These are phyloP conservation scores for Schizochytrium sp. DNA, from an alignment of 108 stramenopile genomes.

Conservation along the genomic window DNA sequence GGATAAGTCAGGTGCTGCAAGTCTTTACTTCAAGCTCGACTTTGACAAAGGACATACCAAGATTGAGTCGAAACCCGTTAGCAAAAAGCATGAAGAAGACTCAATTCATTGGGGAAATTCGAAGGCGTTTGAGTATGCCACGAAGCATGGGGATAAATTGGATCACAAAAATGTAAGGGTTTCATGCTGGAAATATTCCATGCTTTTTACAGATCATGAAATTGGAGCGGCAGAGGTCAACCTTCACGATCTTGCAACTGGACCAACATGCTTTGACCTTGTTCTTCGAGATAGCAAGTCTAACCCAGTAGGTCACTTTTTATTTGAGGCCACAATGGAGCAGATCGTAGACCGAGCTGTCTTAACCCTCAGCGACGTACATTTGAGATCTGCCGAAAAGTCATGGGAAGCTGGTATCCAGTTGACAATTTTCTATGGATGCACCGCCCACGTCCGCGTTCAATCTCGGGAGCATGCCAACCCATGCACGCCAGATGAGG, in stretches of 20 bases:
- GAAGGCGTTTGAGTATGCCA: conserved; percentile 11
- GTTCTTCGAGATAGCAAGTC: not conserved
- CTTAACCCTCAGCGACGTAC: not conserved
- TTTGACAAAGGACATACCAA: conserved; percentile 31
- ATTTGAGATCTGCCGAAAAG: not conserved
- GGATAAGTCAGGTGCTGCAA: not conserved
- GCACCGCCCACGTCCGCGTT: not conserved
- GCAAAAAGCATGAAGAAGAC: not conserved
- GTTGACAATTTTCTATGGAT: not conserved
- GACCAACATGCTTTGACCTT: conserved; percentile 3
- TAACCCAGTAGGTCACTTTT: conserved; percentile 32
- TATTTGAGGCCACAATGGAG: not conserved
- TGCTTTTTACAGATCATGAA: conserved; percentile 25
- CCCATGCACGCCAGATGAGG: not conserved
- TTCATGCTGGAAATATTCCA: not conserved
- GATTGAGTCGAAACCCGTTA: not conserved
- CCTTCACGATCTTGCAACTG: not conserved
- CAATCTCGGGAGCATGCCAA: conserved; percentile 4
- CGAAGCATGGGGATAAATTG: conserved; percentile 48
- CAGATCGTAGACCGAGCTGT: not conserved
- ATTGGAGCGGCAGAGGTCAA: not conserved
- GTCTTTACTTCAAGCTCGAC: conserved; percentile 25
- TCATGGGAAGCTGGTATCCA: not conserved
- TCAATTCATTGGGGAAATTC: not conserved
- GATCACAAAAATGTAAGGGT: conserved; percentile 9